Evolutionary conservation across 148 eudicot genomes (phyloP).

Genomic region (Rhododendron mucronatum): DNA sequence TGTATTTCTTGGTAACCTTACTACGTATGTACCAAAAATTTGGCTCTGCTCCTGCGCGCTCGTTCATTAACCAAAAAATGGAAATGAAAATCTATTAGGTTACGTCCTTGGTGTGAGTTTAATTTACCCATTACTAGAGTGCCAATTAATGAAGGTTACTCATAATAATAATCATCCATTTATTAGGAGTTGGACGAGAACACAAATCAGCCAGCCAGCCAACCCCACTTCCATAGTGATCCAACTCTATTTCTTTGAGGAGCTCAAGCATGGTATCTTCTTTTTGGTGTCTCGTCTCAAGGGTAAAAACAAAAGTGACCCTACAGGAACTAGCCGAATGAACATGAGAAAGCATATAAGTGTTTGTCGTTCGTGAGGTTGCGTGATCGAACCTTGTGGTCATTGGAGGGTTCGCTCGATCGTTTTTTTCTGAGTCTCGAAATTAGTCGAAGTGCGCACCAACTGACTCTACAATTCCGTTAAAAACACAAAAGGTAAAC

Average conservation of each 20-base stretch:
- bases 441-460: too few species aligned
- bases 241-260: not conserved
- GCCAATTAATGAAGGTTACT: not conserved
- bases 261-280: slow-evolving; percentile 6
- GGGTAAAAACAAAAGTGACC: not conserved
- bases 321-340: too few species aligned
- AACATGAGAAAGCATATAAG: too few species aligned
- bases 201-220: not conserved
- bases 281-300: slow-evolving; percentile 7
- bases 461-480: too few species aligned
- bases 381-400: too few species aligned
- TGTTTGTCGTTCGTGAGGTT: too few species aligned
- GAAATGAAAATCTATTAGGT: not conserved
- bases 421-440: not conserved
- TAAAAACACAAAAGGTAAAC: not conserved
- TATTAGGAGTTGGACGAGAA: not conserved
- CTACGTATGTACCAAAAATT: not conserved
- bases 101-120: not conserved
- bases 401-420: not conserved
- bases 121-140: not conserved
- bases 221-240: not conserved
- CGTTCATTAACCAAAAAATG: too few species aligned
- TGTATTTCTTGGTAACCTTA: not conserved
- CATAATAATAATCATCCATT: slow-evolving; percentile 1
- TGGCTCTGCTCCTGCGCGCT: not conserved